Percentiles rank a stretch among this genome's conserved stretches.
Evolutionary conservation across 2,329 filamentous ascomycete genomes (phyloP).

Genomic region (Exophiala oligosperma): DNA sequence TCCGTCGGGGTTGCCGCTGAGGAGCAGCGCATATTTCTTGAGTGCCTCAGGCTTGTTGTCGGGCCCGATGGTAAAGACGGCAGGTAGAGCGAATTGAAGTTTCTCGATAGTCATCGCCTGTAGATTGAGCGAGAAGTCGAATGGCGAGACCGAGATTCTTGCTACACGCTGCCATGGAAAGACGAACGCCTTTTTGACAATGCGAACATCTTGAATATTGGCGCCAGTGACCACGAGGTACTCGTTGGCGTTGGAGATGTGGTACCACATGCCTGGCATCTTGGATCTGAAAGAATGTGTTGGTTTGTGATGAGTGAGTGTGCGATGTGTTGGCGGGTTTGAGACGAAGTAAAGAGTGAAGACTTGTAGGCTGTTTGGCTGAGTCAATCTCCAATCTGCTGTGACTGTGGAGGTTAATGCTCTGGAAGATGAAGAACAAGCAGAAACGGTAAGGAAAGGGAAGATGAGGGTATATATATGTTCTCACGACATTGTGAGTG

Average conservation of each 20-base stretch:
- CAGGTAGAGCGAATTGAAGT: slow-evolving; percentile 76
- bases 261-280: slow-evolving; percentile 51
- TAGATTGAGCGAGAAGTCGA: slow-evolving; percentile 79
- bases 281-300: background rate
- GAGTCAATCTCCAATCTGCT: too few relatives aligned
- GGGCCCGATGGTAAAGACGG: slow-evolving; percentile 83
- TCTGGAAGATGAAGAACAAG: too few relatives aligned
- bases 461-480: too few relatives aligned
- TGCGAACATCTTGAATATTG: slow-evolving; percentile 70
- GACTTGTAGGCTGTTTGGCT: too few relatives aligned
- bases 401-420: too few relatives aligned
- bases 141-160: slow-evolving; percentile 46
- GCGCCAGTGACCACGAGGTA: slow-evolving; percentile 87
- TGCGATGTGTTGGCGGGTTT: too few relatives aligned
- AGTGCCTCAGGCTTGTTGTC: slow-evolving; percentile 69
- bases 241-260: slow-evolving; percentile 72
- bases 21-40: slow-evolving; percentile 77
- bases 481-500: background rate
- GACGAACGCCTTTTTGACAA: slow-evolving; percentile 75
- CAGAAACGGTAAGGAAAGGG: too few relatives aligned
- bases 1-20: slow-evolving; percentile 63
- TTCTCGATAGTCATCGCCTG: slow-evolving; percentile 91
- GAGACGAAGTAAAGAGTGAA: too few relatives aligned
- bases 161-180: slow-evolving; percentile 65
- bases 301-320: background rate